phyloP scores from a whole-genome alignment of 208 protist species.

The Herpetomonas tarakana region DNA sequence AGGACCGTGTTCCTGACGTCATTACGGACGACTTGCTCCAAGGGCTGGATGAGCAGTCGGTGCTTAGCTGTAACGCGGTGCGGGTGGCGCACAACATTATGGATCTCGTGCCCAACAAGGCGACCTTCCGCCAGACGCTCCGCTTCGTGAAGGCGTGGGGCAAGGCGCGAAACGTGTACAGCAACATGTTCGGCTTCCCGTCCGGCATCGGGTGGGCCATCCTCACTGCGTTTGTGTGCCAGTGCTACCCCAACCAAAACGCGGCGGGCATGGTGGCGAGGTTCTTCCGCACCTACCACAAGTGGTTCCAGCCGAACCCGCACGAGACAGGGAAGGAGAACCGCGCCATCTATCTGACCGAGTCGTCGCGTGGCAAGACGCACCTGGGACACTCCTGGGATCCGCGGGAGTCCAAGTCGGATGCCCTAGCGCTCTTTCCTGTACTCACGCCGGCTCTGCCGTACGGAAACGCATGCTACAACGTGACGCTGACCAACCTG shows the following conservation, averaged over 20 bases:
- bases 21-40: constrained; percentile 91
- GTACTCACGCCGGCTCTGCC: constrained; percentile 98
- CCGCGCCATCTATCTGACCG: constrained; percentile 87
- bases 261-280: constrained; percentile 87
- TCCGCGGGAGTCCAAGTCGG: constrained; percentile 76
- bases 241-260: constrained; percentile 97
- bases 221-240: constrained; percentile 95
- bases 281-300: constrained; percentile 94
- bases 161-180: constrained; percentile 93
- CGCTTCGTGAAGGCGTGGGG: constrained; percentile 98
- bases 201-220: constrained; percentile 98
- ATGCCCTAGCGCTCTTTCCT: constrained; percentile 95
- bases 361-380: constrained; percentile 66
- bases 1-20: constrained; percentile 90
- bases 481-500: constrained; percentile 95
- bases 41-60: constrained; percentile 93
- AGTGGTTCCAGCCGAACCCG: constrained; percentile 92
- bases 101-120: constrained; percentile 94
- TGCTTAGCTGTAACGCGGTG: constrained; percentile 95
- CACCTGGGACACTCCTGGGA: constrained; percentile 81
- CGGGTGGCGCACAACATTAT: constrained; percentile 97
- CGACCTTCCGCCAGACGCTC: constrained; percentile 93
- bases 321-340: constrained; percentile 77
- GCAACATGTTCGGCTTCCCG: constrained; percentile 96
- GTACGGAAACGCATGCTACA: constrained; percentile 97